A percentile compares a stretch with the other conserved stretches of the same genome.
phyloP scores from a whole-genome alignment of 495 filamentous ascomycete species.

The Lasiosphaeriaceae sp. region DNA sequence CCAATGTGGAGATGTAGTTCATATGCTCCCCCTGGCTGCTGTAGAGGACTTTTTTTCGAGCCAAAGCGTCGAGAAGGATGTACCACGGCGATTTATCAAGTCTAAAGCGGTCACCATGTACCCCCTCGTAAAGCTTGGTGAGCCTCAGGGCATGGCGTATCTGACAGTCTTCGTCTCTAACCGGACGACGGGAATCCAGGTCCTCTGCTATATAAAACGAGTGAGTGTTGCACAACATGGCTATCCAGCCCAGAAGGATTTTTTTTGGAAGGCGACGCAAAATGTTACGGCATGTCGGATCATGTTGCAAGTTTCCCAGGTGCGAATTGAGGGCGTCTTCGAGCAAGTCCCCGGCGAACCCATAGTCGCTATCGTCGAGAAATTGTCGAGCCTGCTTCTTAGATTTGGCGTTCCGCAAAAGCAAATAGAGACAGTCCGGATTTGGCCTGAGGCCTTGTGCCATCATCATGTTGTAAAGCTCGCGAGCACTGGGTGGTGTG shows the following conservation, averaged over 20 bases:
- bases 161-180: too few species aligned
- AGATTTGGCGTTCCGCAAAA: slow-evolving; percentile 32
- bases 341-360: not conserved
- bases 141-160: slow-evolving; percentile 17
- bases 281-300: not conserved
- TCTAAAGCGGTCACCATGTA: not conserved
- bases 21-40: not conserved
- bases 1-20: slow-evolving; percentile 14
- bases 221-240: slow-evolving; percentile 33
- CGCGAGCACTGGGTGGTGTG: slow-evolving; percentile 32
- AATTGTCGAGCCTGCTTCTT: slow-evolving; percentile 28
- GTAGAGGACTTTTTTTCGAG: slow-evolving; percentile 14
- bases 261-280: slow-evolving; percentile 10
- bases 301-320: not conserved
- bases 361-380: slow-evolving; percentile 32
- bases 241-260: slow-evolving; percentile 37
- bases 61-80: slow-evolving; percentile 23
- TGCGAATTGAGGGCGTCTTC: not conserved
- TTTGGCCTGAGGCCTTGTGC: slow-evolving; percentile 30
- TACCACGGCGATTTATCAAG: slow-evolving; percentile 23
- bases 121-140: slow-evolving; percentile 12
- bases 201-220: slow-evolving; percentile 12
- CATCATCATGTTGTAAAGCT: slow-evolving; percentile 40
- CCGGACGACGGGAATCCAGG: too few species aligned
- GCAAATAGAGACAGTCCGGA: slow-evolving; percentile 29